These are phyloP conservation scores for Marchantia polymorpha DNA, from an alignment of 225 moss, liverwort and hornwort genomes.

Conservation along the genomic window DNA sequence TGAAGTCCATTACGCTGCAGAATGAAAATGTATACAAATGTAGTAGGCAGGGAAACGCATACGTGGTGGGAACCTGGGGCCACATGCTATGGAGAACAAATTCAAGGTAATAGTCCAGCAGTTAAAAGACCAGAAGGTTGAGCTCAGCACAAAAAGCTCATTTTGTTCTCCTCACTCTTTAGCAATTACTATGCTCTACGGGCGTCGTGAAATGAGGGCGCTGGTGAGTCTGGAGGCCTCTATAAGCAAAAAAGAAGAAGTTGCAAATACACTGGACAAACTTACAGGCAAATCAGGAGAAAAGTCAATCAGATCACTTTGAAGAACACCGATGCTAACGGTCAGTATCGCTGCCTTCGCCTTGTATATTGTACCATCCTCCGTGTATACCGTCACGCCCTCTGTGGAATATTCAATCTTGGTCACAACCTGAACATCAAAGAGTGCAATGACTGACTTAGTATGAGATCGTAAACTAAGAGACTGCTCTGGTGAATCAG, in stretches of 20 bases:
- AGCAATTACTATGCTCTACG: too few relatives aligned
- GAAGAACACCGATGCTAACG: slow-evolving; percentile 64
- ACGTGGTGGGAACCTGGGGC: not conserved
- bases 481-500: not conserved
- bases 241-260: not conserved
- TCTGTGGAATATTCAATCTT: slow-evolving; percentile 31
- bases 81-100: not conserved
- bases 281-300: slow-evolving; percentile 52
- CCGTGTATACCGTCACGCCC: slow-evolving; percentile 47
- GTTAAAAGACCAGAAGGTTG: too few relatives aligned
- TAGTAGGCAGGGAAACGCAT: not conserved
- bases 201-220: too few relatives aligned
- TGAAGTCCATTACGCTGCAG: not conserved
- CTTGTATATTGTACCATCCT: slow-evolving; percentile 43
- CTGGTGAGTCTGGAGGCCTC: too few relatives aligned
- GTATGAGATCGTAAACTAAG: not conserved
- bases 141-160: too few relatives aligned
- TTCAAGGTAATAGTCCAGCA: too few relatives aligned
- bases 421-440: slow-evolving; percentile 46
- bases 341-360: slow-evolving; percentile 53
- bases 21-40: not conserved
- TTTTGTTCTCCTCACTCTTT: too few relatives aligned
- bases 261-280: not conserved
- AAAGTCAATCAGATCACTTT: slow-evolving; percentile 55
- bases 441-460: not conserved